phyloP scores from a whole-genome alignment of 2,329 filamentous ascomycete species.

The Nigrospora sphaerica region DNA sequence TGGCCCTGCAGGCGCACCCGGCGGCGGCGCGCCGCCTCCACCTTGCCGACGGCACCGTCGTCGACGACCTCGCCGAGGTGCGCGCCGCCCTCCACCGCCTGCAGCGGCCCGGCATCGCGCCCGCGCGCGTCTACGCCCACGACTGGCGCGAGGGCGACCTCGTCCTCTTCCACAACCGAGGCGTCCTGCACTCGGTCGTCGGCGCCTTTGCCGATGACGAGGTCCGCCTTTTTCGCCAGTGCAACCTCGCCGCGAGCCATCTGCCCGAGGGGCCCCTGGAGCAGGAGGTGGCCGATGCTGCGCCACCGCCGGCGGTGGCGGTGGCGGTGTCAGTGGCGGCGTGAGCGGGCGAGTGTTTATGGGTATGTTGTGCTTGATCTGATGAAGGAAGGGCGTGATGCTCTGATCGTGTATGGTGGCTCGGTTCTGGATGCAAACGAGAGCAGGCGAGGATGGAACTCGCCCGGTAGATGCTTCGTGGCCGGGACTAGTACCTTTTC shows the following conservation, averaged over 20 bases:
- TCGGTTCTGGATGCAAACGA: no score
- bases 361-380: no score
- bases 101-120: conserved; percentile 66
- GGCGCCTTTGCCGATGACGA: conserved; percentile 69
- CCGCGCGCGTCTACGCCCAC: conserved; percentile 61
- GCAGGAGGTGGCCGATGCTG: background rate
- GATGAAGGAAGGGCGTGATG: no score
- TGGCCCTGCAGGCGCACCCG: conserved; percentile 70
- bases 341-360: no score
- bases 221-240: conserved; percentile 69
- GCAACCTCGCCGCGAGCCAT: conserved; percentile 65
- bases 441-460: no score
- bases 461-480: no score
- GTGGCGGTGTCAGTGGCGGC: background rate
- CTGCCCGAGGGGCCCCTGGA: conserved; percentile 41
- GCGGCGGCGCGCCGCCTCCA: conserved; percentile 65
- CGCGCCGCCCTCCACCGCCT: conserved; percentile 61
- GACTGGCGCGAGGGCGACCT: conserved; percentile 74
- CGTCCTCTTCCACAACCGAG: conserved; percentile 73
- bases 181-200: conserved; percentile 67
- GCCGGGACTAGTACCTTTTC: no score
- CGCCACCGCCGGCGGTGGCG: background rate
- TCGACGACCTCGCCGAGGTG: conserved; percentile 62
- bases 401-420: no score
- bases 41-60: conserved; percentile 54